These are phyloP conservation scores for Suillus bovinus DNA, from an alignment of 768 basidiomycete species.

Conservation along the genomic window DNA sequence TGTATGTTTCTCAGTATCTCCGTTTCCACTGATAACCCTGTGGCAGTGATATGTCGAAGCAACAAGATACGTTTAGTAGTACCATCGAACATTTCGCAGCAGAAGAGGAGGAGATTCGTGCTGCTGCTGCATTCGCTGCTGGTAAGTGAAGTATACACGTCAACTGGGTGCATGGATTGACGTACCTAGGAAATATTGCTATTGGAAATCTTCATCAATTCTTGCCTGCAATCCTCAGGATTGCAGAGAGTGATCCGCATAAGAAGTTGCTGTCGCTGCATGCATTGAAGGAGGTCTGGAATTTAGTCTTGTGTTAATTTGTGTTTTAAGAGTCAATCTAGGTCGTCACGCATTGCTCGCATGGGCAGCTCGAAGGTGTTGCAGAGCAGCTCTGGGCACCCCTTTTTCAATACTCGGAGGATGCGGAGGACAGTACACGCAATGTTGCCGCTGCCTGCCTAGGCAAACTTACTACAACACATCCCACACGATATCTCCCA, in stretches of 20 bases:
- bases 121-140: constrained; percentile 93
- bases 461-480: constrained; percentile 90
- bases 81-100: constrained; percentile 74
- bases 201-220: constrained; percentile 90
- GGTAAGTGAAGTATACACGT: constrained; percentile 44
- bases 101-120: constrained; percentile 82
- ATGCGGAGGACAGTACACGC: constrained; percentile 85
- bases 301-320: background rate
- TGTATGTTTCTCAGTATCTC: constrained; percentile 46
- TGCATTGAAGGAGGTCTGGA: constrained; percentile 83
- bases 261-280: constrained; percentile 86
- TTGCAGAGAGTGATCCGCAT: constrained; percentile 71
- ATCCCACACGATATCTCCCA: constrained; percentile 87
- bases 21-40: constrained; percentile 9
- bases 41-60: constrained; percentile 80
- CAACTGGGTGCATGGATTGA: constrained; percentile 1
- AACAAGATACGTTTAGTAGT: constrained; percentile 75
- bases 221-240: constrained; percentile 80
- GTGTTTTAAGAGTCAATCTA: constrained; percentile 28
- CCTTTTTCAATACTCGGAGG: constrained; percentile 87
- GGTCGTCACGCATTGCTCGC: constrained; percentile 91
- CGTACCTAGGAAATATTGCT: constrained; percentile 81
- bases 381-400: constrained; percentile 92
- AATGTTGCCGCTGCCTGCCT: constrained; percentile 97
- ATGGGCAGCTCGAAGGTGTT: constrained; percentile 79